phyloP scores from a whole-genome alignment of 345 rosid genomes.

The Ricinus communis region DNA sequence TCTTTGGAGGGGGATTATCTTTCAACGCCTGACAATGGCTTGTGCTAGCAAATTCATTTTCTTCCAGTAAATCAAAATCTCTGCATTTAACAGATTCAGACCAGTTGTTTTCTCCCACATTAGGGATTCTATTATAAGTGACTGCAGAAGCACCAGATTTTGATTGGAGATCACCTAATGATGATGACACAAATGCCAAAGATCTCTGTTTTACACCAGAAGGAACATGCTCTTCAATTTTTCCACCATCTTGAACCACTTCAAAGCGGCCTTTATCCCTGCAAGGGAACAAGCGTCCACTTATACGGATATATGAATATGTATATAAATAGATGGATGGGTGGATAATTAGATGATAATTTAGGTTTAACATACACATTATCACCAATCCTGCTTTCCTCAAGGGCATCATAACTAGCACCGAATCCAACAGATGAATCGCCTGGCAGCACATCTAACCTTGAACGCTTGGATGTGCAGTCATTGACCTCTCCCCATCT shows the following conservation, averaged over 20 bases:
- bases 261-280: conserved; percentile 44
- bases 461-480: conserved; percentile 15
- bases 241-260: conserved; percentile 26
- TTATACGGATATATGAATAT: background rate
- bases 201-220: conserved; percentile 23
- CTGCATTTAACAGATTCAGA: conserved; percentile 18
- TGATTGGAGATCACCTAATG: conserved; percentile 9
- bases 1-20: conserved; percentile 43
- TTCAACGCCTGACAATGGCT: conserved; percentile 39
- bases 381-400: conserved; percentile 25
- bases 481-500: conserved; percentile 16
- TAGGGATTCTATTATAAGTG: conserved; percentile 6
- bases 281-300: conserved; percentile 37
- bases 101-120: conserved; percentile 14
- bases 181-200: conserved; percentile 18
- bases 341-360: background rate
- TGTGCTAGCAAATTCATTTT: conserved; percentile 27
- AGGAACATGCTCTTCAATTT: conserved; percentile 21
- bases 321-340: background rate
- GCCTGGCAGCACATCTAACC: conserved; percentile 27
- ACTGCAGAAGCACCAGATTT: conserved; percentile 20
- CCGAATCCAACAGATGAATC: conserved; percentile 24
- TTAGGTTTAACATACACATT: conserved; percentile 44
- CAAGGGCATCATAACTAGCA: conserved; percentile 29
- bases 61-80: conserved; percentile 11